Evolutionary conservation across 192 early-diverging fungal genomes (phyloP).

Genomic region (Anaeromyces robustus): DNA sequence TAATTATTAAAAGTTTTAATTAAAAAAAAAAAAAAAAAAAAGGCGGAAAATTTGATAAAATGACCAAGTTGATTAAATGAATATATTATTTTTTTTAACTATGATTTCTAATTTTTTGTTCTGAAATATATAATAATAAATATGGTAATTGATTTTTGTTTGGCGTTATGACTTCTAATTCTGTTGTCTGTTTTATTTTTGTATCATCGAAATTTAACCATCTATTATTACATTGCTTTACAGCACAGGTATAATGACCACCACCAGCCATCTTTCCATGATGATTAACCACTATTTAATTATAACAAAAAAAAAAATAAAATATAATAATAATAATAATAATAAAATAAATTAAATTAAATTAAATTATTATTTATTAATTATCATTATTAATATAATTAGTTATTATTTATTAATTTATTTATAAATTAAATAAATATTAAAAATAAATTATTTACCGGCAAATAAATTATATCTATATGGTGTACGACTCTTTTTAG

Average conservation of each 20-base stretch:
- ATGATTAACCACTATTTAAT: conserved; percentile 72
- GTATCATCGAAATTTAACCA: conserved; percentile 94
- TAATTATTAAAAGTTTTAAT: too few species aligned
- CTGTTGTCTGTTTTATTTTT: conserved; percentile 38
- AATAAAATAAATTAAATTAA: too few species aligned
- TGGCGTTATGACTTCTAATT: conserved; percentile 27
- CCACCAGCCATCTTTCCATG: conserved; percentile 73
- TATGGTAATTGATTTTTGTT: background rate
- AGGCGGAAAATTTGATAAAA: too few species aligned
- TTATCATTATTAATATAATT: too few species aligned
- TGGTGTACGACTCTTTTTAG: background rate
- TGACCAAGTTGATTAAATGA: too few species aligned
- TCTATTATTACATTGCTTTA: conserved; percentile 40
- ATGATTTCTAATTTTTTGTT: too few species aligned
- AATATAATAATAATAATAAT: too few species aligned
- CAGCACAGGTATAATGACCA: conserved; percentile 96
- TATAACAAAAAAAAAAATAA: too few species aligned
- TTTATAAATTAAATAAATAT: too few species aligned
- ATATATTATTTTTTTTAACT: too few species aligned
- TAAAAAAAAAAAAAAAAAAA: too few species aligned
- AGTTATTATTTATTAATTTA: conserved; percentile 7
- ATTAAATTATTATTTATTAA: too few species aligned
- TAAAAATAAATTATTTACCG: conserved; percentile 14
- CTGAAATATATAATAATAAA: background rate
- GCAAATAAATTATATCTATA: conserved; percentile 60